Base-by-base conservation (phyloP, 805 yeast species). In the Candida dajiaensis region DNA sequence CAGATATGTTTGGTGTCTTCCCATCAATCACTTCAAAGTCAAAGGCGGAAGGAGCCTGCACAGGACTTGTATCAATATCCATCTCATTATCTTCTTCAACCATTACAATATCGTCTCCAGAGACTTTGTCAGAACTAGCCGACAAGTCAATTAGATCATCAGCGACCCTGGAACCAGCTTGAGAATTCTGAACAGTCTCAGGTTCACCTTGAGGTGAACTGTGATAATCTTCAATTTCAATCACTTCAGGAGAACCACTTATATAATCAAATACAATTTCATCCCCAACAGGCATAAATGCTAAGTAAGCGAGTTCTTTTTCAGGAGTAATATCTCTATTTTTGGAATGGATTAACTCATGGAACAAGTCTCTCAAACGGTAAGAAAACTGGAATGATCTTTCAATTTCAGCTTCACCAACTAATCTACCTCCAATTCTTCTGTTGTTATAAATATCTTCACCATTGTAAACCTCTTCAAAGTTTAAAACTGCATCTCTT, bases 361-460 rank as follows among this genome's bases (percentile, higher is more conserved):
- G 53, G 61, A 86, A 94, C 37, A 94, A 68, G 38, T 76, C 78
- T 48, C 85, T 77, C 42, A 94, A 71, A 43, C 85, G 85, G 49
- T 77, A 78, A 41, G 87, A 77, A 56, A 94, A 94, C 57, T 88
- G 92, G 53, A 81, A 80, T 0, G 97, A 85, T 50, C 98, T 73
- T 52, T 77, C 77, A 4, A 87, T 80, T 65, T 94, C 98, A 45
- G 75, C 71, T n/a, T 66, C 71, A n/a, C 87, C 85, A 6, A 90
- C 92, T 20, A 69, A 72, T 45, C 97, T 73, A 2, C 97, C 97
- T 36, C 97, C 97, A 46, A 92, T 84, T 59, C 95, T 81, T 57
- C 95, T 78, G 21, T 66, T 60, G 21, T 60, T 51, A 45, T 65
- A 68, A 3, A 69, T 57, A 1, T 64, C 69, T 37, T 63, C 57